Conservation (phyloP, 148 eudicot genomes). For the Arctostaphylos glauca region DNA sequence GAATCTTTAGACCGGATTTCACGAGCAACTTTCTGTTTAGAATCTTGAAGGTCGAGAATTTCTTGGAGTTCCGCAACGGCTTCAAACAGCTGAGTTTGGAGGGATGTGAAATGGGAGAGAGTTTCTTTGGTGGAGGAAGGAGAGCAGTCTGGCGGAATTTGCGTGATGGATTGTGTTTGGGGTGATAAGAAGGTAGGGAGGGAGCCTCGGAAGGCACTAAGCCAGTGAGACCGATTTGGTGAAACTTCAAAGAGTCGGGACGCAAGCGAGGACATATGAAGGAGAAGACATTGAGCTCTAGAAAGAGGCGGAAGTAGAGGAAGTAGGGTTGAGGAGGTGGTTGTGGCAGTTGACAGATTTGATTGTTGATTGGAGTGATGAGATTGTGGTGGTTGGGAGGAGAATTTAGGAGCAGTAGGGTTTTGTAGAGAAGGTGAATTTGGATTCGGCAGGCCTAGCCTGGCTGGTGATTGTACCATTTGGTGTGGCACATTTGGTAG, state of each 20-base stretch:
- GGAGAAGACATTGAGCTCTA: conserved; percentile 75
- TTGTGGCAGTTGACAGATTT: conserved; percentile 31
- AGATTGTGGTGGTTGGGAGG: conserved; percentile 58
- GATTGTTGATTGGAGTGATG: conserved; percentile 45
- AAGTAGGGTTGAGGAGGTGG: conserved; percentile 65
- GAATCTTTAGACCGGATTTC: conserved; percentile 64
- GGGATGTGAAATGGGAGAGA: conserved; percentile 59
- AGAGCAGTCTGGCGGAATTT: conserved; percentile 44
- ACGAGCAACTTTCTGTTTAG: conserved; percentile 55
- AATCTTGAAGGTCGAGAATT: conserved; percentile 84
- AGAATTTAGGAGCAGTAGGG: conserved; percentile 52
- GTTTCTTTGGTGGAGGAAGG: conserved; percentile 71
- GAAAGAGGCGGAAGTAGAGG: conserved; percentile 88
- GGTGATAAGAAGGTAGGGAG: conserved; percentile 70
- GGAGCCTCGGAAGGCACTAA: conserved; percentile 77
- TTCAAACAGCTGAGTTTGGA: conserved; percentile 83
- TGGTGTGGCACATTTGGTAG: conserved; percentile 50
- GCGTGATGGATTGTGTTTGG: conserved; percentile 42
- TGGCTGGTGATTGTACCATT: conserved; percentile 75
- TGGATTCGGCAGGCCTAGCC: conserved; percentile 86
- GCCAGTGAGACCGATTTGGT: conserved; percentile 77
- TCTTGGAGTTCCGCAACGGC: conserved; percentile 94
- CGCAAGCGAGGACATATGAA: conserved; percentile 77
- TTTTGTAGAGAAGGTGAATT: conserved; percentile 84
- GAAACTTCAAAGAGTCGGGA: conserved; percentile 80